These are phyloP conservation scores for Acidiella bohemica DNA, from an alignment of 495 filamentous ascomycete genomes.

Conservation along the genomic window DNA sequence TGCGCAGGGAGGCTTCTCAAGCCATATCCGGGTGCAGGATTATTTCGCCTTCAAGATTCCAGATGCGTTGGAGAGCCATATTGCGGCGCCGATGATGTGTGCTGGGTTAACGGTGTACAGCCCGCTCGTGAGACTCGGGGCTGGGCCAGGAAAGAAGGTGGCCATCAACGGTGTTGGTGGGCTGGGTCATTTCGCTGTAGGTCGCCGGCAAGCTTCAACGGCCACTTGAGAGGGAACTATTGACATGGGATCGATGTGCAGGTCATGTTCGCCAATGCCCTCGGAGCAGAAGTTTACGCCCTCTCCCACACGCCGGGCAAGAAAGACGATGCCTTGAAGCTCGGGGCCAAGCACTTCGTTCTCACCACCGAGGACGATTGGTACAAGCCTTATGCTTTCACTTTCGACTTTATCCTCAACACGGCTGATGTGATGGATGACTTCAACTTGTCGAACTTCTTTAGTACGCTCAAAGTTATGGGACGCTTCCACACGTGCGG, in stretches of 20 bases:
- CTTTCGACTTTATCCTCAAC: slow-evolving; percentile 62
- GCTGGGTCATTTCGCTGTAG: slow-evolving; percentile 25
- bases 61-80: slow-evolving; percentile 51
- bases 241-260: no score
- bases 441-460: slow-evolving; percentile 54
- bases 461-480: slow-evolving; percentile 66
- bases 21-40: slow-evolving; percentile 61
- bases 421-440: slow-evolving; percentile 50
- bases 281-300: slow-evolving; percentile 30
- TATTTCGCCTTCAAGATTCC: slow-evolving; percentile 72
- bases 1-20: slow-evolving; percentile 51
- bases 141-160: slow-evolving; percentile 62
- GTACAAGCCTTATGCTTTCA: slow-evolving; percentile 14
- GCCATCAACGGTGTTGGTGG: slow-evolving; percentile 29
- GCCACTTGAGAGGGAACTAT: no score
- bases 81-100: slow-evolving; percentile 82
- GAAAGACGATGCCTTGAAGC: slow-evolving; percentile 27
- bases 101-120: slow-evolving; percentile 72
- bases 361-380: neutral
- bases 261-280: slow-evolving; percentile 26
- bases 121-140: slow-evolving; percentile 59
- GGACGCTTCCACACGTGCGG: slow-evolving; percentile 70
- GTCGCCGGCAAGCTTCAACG: no score
- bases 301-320: slow-evolving; percentile 29
- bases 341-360: neutral